Conservation (phyloP, 2,329 filamentous ascomycete species). For the Penicillium sp. region DNA sequence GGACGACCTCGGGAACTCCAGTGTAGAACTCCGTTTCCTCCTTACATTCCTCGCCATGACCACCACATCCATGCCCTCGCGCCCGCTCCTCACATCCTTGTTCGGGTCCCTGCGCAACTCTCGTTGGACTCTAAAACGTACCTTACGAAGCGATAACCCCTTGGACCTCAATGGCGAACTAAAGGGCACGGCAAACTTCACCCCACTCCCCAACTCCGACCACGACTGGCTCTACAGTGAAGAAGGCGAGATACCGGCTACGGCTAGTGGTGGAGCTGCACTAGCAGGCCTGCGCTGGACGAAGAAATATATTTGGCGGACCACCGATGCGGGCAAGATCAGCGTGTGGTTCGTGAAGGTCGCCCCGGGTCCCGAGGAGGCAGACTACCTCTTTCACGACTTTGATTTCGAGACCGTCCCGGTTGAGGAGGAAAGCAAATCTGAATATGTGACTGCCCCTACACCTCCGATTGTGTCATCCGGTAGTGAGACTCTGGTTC, state of each 20-base stretch:
- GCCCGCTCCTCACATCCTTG: constrained; percentile 20
- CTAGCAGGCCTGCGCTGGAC: constrained; percentile 31
- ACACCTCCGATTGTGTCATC: constrained; percentile 18
- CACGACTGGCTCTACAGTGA: constrained; percentile 41
- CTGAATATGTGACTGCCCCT: constrained; percentile 22
- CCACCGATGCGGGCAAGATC: constrained; percentile 25
- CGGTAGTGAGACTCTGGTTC: constrained; percentile 23
- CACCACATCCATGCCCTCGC: constrained; percentile 6
- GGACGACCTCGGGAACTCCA: too few relatives aligned
- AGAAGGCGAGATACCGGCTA: constrained; percentile 39
- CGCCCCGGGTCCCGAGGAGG: constrained; percentile 23
- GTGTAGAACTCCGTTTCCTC: neutral
- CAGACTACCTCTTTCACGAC: constrained; percentile 45
- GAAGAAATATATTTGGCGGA: constrained; percentile 46
- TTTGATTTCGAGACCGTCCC: constrained; percentile 30
- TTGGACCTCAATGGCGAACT: constrained; percentile 41
- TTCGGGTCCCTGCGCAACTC: constrained; percentile 29
- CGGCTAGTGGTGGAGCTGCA: constrained; percentile 19
- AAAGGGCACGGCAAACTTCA: constrained; percentile 40
- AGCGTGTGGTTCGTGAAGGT: constrained; percentile 47
- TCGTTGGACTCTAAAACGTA: constrained; percentile 38
- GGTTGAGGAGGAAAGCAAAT: neutral
- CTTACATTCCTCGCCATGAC: neutral
- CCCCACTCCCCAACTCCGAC: constrained; percentile 19
- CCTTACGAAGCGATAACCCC: constrained; percentile 39